Base-by-base conservation (phyloP, 805 yeast genomes). In the Starmerella sp. region DNA sequence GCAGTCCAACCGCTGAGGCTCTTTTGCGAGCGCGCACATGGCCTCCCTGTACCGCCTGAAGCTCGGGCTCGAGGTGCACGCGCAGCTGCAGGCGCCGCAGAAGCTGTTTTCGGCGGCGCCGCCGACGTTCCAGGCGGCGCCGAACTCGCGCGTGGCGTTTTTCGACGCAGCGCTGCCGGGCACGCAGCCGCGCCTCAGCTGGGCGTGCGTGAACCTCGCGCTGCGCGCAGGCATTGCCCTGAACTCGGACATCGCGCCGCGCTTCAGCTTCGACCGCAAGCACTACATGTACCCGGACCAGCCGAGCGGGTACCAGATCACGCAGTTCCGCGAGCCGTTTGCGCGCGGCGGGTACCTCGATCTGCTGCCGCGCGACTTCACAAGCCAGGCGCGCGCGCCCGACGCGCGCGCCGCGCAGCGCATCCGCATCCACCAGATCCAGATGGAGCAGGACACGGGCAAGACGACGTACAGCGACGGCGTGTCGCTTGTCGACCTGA, bases 201-300 rank as follows among this genome's bases (percentile, higher is more conserved):
- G 79, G 17, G 84, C 88, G 62, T 90, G 90, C 1, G 66, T 91
- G 4, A 63, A 79, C 0, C 75, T 78, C 36, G 95, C 96, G 0
- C 64, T 88, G 42, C 80, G 79, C 62, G 79, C 95, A 0, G 90
- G 95, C 0, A 67, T 77, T 2, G 86, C 93, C 0, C 68, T 90
- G 52, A 75, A 83, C 36, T 78, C 87, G 56, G 66, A 73, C 0
- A 75, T 93, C 14, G 78, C 78, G 55, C 60, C 68, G 0, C 59
- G 65, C 7, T 84, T 91, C 0, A 73, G 82, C 1, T 93, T 93
- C 67, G 98, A 93, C 65, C 74, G 98, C 61, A 93, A 93, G 68
- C 98, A 93, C 67, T 93, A 93, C 67, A 89, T 93, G 68, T 93
- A 93, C 67, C 91, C 90, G 1, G 98, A 93, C 68, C 97, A 93